Evolutionary conservation across 192 early-diverging fungal species (phyloP).

Genomic region (Coemansia aciculifera): DNA sequence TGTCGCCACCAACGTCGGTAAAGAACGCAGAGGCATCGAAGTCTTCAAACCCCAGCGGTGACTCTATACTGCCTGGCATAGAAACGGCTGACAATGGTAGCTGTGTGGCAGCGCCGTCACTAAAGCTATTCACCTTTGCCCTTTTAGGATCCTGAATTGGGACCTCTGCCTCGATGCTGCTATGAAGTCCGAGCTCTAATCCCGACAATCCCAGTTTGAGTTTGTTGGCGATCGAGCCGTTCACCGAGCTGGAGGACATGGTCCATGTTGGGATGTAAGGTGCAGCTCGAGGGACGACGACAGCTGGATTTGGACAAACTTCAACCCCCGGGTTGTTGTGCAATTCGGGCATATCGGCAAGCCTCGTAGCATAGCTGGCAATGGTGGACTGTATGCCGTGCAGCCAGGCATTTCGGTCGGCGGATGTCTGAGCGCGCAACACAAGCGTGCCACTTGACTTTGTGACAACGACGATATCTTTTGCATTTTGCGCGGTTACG

Average conservation of each 20-base stretch:
- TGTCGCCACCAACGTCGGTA: conserved; percentile 9
- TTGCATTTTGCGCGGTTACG: conserved; percentile 22
- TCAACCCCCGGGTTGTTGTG: not conserved
- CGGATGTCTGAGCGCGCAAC: conserved; percentile 27
- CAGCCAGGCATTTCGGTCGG: conserved; percentile 19
- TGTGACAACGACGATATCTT: conserved; percentile 29
- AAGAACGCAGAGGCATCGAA: conserved; percentile 46
- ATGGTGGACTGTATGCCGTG: not conserved
- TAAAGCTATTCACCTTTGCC: not conserved
- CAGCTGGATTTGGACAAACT: not conserved
- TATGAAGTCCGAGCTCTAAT: not conserved
- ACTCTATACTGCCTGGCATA: not conserved
- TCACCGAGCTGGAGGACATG: not conserved
- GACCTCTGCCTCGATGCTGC: not conserved
- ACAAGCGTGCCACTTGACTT: conserved; percentile 20
- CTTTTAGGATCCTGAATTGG: not conserved
- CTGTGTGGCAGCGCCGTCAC: not conserved
- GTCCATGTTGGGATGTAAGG: conserved; percentile 1
- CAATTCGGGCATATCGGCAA: conserved; percentile 1
- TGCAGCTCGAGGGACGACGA: not conserved
- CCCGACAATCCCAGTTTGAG: not conserved
- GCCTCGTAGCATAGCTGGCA: not conserved
- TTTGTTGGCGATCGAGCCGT: not conserved
- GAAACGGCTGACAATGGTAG: not conserved
- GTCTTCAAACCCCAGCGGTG: conserved; percentile 9